A percentile compares a stretch with the other conserved stretches of the same genome.
Evolutionary conservation across 2,329 filamentous ascomycete species (phyloP).

Genomic region (Fusarium drepaniforme): DNA sequence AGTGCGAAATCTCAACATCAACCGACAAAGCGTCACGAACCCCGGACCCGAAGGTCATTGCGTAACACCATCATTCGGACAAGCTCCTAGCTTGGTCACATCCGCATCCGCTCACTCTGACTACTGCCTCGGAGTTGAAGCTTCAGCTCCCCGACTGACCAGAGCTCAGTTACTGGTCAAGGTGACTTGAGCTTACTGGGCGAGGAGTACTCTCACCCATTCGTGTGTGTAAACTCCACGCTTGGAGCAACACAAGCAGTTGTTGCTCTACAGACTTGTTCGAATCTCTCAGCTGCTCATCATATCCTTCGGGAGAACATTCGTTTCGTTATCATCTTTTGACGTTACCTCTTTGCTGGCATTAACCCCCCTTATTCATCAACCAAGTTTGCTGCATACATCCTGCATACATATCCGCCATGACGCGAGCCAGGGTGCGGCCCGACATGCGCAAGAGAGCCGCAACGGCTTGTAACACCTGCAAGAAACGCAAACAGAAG

Average conservation of each 20-base stretch:
- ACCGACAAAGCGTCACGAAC: background rate
- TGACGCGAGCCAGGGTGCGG: constrained; percentile 68
- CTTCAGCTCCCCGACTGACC: background rate
- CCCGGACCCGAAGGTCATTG: background rate
- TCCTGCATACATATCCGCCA: constrained; percentile 34
- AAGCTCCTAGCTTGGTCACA: background rate
- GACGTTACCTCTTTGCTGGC: background rate
- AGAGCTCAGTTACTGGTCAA: background rate
- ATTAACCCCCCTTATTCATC: background rate
- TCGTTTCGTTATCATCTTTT: background rate
- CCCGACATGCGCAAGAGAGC: constrained; percentile 73
- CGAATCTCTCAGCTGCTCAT: background rate
- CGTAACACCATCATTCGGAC: background rate
- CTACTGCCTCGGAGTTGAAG: background rate
- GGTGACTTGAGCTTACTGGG: background rate
- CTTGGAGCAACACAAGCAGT: background rate
- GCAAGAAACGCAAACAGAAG: constrained; percentile 77
- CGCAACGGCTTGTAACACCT: constrained; percentile 73
- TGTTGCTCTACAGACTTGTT: background rate
- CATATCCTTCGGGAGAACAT: background rate
- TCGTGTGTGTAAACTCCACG: background rate
- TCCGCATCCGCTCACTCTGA: background rate
- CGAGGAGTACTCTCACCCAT: background rate
- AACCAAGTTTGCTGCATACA: background rate
- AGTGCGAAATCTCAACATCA: background rate